Base-by-base conservation (phyloP, 1,284 basidiomycete species). In the Ceratobasidium sp. region DNA sequence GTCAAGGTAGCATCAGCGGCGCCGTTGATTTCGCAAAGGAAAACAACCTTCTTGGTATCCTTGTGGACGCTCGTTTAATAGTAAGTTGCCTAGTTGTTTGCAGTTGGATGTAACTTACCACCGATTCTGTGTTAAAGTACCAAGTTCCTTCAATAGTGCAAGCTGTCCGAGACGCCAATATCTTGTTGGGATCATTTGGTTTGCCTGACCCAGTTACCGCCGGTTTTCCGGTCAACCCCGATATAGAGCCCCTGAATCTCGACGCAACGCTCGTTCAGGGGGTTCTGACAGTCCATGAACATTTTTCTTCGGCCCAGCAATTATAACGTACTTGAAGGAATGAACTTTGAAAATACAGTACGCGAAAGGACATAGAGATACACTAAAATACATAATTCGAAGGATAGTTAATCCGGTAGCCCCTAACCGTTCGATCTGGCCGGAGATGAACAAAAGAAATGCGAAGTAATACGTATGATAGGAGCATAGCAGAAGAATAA, bases 21-120 rank as follows among this genome's bases (percentile, higher is more conserved):
- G 96, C 96, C 18, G 95, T 98, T 72, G 94, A 97, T 78, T 98
- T 98, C 80, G 94, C 96, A 26, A 95, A 93, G 80, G 85, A 87
- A 73, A 98, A 98, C 82, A 99, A 99, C 81, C 83, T 99, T 46
- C 84, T 99, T 73, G 98, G 98, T 73, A 86, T 99, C 63, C 91
- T 98, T 80, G 87, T 98, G 62, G 93, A 98, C 80, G 91, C 93
- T n/a, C 88, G 91, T 49, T 85, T 98, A 74, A 82, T 98, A 82
- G 95, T 96, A 77, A 81, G 87, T 84, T 49, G 81, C 82, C 43
- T 46, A 58, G 44, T 44, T 35, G 30, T 58, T 47, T 57, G 28
- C 14, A 23, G 30, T 23, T 21, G 41, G 44, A 50, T 23, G 26
- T 55, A 47, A 35, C 44, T 59, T 38, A 59, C 43, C 58, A 46